A percentile compares a stretch with the other conserved stretches of the same genome.
Evolutionary conservation across 2,329 filamentous ascomycete genomes (phyloP).

Genomic region (Neobulgaria alba): DNA sequence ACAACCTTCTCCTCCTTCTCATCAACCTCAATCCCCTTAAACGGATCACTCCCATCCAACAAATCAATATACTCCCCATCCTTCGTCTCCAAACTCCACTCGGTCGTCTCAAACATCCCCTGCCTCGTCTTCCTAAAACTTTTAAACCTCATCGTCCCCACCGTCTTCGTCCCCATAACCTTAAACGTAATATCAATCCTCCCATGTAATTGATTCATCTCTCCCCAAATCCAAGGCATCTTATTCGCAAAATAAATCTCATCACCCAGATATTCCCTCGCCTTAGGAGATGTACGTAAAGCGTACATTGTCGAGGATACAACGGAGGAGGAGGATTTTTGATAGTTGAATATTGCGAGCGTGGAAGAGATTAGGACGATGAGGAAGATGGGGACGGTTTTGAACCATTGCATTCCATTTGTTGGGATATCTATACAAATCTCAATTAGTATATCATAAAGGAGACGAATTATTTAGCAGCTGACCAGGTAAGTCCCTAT

Average conservation of each 20-base stretch:
- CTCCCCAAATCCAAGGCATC: constrained; percentile 76
- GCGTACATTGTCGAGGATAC: constrained; percentile 89
- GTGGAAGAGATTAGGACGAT: constrained; percentile 60
- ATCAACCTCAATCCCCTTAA: constrained; percentile 41
- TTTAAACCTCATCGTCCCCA: constrained; percentile 71
- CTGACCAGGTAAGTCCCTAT: constrained; percentile 57
- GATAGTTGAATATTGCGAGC: constrained; percentile 97
- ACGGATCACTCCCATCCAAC: constrained; percentile 64
- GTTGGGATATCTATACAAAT: constrained; percentile 18
- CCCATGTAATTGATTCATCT: constrained; percentile 91
- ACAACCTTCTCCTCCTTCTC: constrained; percentile 35
- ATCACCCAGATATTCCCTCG: constrained; percentile 73
- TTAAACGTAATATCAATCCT: constrained; percentile 79
- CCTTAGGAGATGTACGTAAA: constrained; percentile 68
- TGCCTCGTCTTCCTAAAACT: constrained; percentile 59
- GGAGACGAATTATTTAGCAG: neutral
- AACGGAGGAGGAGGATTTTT: constrained; percentile 80
- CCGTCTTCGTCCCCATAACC: constrained; percentile 68
- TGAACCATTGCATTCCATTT: constrained; percentile 47
- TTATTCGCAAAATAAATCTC: constrained; percentile 73
- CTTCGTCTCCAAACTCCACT: constrained; percentile 74
- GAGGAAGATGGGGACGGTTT: constrained; percentile 74
- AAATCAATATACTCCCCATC: constrained; percentile 59
- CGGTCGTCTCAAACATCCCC: constrained; percentile 71
- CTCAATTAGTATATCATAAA: constrained; percentile 1